These are phyloP conservation scores for Curvularia lunata DNA, from an alignment of 2,329 filamentous ascomycete genomes.

Conservation along the genomic window DNA sequence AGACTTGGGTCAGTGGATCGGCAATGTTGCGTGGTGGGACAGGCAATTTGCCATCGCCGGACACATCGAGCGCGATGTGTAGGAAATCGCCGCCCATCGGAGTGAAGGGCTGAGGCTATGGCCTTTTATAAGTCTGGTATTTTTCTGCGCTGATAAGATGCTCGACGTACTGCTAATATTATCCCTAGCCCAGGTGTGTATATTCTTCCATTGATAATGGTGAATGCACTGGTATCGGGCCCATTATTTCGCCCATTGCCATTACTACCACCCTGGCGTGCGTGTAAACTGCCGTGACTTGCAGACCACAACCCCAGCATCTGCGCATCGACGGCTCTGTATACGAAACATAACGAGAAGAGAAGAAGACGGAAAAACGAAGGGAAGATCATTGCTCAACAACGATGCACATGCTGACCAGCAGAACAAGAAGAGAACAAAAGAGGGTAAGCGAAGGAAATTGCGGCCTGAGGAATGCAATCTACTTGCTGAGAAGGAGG, in stretches of 20 bases:
- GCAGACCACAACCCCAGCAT: slow-evolving; percentile 36
- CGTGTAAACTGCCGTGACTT: slow-evolving; percentile 8
- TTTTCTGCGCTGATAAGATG: neutral
- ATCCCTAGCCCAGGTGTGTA: slow-evolving; percentile 73
- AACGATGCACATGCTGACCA: slow-evolving; percentile 37
- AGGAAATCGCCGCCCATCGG: slow-evolving; percentile 55
- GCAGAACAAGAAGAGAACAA: slow-evolving; percentile 15
- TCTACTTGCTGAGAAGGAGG: slow-evolving; percentile 8
- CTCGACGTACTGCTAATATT: slow-evolving; percentile 60
- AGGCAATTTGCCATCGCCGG: slow-evolving; percentile 68
- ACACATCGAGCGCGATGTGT: slow-evolving; percentile 71
- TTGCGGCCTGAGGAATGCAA: slow-evolving; percentile 1
- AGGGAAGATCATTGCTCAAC: slow-evolving; percentile 37
- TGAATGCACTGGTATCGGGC: slow-evolving; percentile 54
- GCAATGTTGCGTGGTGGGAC: slow-evolving; percentile 60
- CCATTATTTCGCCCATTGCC: too few relatives aligned
- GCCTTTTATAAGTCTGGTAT: slow-evolving; percentile 14
- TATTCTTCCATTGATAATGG: slow-evolving; percentile 68
- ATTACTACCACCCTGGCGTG: slow-evolving; percentile 31
- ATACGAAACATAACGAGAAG: slow-evolving; percentile 28
- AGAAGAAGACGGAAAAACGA: slow-evolving; percentile 21
- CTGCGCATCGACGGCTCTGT: slow-evolving; percentile 29
- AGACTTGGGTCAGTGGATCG: slow-evolving; percentile 63
- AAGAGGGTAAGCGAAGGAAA: slow-evolving; percentile 1
- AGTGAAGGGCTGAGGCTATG: slow-evolving; percentile 47